Percentiles rank a stretch among this genome's conserved stretches.
These are phyloP conservation scores for Sordariomycetes sp. DNA, from an alignment of 2,329 filamentous ascomycete species.

Conservation along the genomic window DNA sequence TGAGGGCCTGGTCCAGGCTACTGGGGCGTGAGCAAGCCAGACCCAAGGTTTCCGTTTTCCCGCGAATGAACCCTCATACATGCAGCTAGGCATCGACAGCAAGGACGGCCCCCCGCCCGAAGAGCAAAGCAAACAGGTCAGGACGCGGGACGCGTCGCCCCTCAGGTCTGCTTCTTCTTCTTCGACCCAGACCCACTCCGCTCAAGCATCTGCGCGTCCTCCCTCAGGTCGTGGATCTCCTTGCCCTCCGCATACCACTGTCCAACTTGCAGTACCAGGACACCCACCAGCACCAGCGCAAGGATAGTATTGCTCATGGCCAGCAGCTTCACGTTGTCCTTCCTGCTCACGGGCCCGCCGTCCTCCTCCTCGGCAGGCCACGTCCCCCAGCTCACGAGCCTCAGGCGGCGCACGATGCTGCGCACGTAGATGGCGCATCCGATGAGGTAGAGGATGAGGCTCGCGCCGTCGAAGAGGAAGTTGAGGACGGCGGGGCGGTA, in stretches of 20 bases:
- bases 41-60: too few species aligned
- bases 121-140: too few species aligned
- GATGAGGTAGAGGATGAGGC: slow-evolving; percentile 69
- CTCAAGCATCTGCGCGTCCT: slow-evolving; percentile 35
- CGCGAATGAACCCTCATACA: too few species aligned
- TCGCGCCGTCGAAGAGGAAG: slow-evolving; percentile 83
- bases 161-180: slow-evolving; percentile 9
- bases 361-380: slow-evolving; percentile 27
- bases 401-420: slow-evolving; percentile 91
- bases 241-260: slow-evolving; percentile 98
- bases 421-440: slow-evolving; percentile 87
- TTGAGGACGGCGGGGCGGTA: slow-evolving; percentile 91
- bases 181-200: slow-evolving; percentile 14
- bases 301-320: slow-evolving; percentile 93
- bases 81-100: too few species aligned
- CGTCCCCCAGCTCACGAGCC: slow-evolving; percentile 58
- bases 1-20: too few species aligned
- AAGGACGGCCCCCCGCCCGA: too few species aligned
- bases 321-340: slow-evolving; percentile 84
- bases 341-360: slow-evolving; percentile 58
- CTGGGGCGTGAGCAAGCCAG: too few species aligned
- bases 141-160: background rate
- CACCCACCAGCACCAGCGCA: slow-evolving; percentile 80
- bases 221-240: slow-evolving; percentile 66
- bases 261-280: slow-evolving; percentile 84